Evolutionary conservation across 495 filamentous ascomycete genomes (phyloP), one percentile per base, ranked within the genome.

Genomic region (Penicillium soppii): DNA sequence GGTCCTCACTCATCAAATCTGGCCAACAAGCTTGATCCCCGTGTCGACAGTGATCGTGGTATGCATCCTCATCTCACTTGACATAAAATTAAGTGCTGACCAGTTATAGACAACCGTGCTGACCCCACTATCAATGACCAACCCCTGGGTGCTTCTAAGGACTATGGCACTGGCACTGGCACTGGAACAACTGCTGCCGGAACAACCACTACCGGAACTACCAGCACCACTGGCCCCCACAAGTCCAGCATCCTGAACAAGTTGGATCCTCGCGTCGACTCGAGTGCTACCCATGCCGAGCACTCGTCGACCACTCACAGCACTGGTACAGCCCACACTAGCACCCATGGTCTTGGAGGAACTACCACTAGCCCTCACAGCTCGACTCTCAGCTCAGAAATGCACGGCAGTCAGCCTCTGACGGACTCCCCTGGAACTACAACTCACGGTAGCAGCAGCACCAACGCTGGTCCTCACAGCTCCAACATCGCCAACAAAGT

Each of bases 21-120:
- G 21, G 58, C 57, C 29, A 79, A 77, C 52, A 75, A 76, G 62
- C 52, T 66, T 8, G 78, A 81, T 46, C 78, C 78, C 19, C 69
- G 72, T 33, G 72, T 79, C 3, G 76, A 80, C 44, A 68, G 68
- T n/a, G 70, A 76, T 47, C 46, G 21, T 4, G 59, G 66, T 52
- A 48, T 43, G 17, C 21, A 7, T 10, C 12, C 22, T 43, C 22
- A 15, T 19, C 6, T 29, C 29, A 23, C 29, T 12, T 21, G 9
- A 7, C 13, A 46, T 19, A 21, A 36, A 4, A 16, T 47, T 25
- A 6, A 12, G 22, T 30, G 21, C 26, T 49, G 1, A 49, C 37
- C 13, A 12, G 9, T 23, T 8, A 4, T 9, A 49, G 47, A 49
- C 27, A 39, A 49, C 47, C 47, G 47, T 13, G 47, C 47, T 49